Percentiles rank a stretch among this genome's conserved stretches.
These are phyloP conservation scores for Elaeis guineensis DNA, from an alignment of 176 grass and related monocot genomes.

Conservation along the genomic window DNA sequence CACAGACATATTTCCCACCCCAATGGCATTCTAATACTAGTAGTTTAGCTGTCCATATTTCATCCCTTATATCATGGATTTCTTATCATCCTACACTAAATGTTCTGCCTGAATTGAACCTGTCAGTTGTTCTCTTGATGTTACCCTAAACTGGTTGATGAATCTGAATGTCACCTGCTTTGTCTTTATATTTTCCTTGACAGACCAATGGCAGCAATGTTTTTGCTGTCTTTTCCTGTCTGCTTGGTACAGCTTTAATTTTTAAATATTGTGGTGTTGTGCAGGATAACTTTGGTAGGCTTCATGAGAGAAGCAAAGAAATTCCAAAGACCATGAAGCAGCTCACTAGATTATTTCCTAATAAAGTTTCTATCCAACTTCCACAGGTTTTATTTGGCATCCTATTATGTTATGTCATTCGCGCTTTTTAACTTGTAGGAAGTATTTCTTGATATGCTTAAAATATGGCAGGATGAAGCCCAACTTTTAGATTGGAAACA, in stretches of 20 bases:
- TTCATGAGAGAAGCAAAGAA: constrained; percentile 96
- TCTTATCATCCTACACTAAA: no score
- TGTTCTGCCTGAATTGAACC: no score
- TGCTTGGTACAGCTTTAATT: not conserved
- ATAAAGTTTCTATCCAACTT: constrained; percentile 93
- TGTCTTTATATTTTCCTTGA: no score
- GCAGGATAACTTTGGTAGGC: constrained; percentile 88
- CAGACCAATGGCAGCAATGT: no score
- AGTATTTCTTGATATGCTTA: constrained; percentile 22
- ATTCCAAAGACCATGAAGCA: constrained; percentile 94
- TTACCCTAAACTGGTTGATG: no score
- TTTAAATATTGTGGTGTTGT: constrained; percentile 2
- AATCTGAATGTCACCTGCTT: no score
- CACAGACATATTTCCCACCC: no score
- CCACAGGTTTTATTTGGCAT: constrained; percentile 54
- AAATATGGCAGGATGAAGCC: constrained; percentile 67
- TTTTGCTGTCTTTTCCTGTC: not conserved
- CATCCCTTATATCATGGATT: no score
- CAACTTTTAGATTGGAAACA: constrained; percentile 95
- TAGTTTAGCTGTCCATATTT: no score
- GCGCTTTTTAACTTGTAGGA: constrained; percentile 3
- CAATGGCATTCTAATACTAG: no score
- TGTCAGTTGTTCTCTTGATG: no score
- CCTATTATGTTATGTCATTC: constrained; percentile 13
- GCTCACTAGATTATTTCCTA: constrained; percentile 86